Base-by-base conservation (phyloP, 257 asterid species). In the Cruciata laevipes region DNA sequence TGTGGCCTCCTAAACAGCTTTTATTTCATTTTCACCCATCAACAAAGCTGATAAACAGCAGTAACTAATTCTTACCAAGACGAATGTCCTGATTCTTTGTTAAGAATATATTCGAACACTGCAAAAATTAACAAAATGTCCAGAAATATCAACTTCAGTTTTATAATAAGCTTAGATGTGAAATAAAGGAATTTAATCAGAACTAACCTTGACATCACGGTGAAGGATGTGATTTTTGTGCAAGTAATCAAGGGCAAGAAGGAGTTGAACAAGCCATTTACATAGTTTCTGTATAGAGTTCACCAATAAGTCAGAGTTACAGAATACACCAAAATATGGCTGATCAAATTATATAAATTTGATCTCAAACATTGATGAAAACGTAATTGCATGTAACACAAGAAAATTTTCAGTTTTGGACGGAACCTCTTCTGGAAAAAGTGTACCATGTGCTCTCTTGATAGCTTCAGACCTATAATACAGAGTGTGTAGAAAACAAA, bases 51-150 rank as follows among this genome's bases (percentile, higher is more conserved):
- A 27, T 30, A 40, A 57, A 23, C 27, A 66, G 32, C 62, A 60
- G 52, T 14, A 61, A 66, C 62, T 52, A 24, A 13, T 24, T 60
- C 88, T 84, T 81, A 86, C 97, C 97, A 62, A 91, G 95, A 71
- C 96, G 89, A 72, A 91, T 85, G 57, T 89, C 94, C 80, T 84
- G 91, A 73, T 85, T 95, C 87, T 85, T 91, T 38, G 86, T 89
- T 69, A 91, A 77, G 81, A 91, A 91, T 77, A 91, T 91, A 77
- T 91, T 91, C 37, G 98, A 91, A 78, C 98, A 91, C 98, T 91
- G 95, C 86, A 78, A 65, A 78, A 73, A 58, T 56, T 55, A 68
- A 33, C 35, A 13, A 7, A 61, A 65, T 67, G 52, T 52, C 62
- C 71, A 27, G 53, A 67, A 63, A 49, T 56, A 61, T 27, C 64